Evolutionary conservation across 345 rosid species (phyloP), one percentile per base, ranked within the genome.

Genomic region (Arabidopsis suecica): DNA sequence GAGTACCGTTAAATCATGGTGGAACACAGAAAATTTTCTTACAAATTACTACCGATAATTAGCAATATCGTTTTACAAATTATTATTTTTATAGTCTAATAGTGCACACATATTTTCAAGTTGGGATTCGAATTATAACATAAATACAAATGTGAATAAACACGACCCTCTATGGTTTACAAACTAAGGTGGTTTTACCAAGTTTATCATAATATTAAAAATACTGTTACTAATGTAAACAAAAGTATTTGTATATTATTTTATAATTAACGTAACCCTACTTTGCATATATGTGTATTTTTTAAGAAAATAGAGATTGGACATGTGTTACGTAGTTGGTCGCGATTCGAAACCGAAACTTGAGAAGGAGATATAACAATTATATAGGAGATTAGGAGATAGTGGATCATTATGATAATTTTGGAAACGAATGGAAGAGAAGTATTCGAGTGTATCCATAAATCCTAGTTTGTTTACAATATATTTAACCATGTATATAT

Each of bases 391-490:
- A 20, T 20, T 48, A 18, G 18, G 57, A 65, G 18, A 65, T 18
- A 4, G 1, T 51, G 14, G 0, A 23, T 38, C 16, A 9, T 20
- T 56, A 36, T 36, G 37, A 38, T 38, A 38, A 22, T 25, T 32
- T 67, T 28, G 10, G 5, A 41, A 49, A 67, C 67, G 18, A 68
- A 61, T 12, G 69, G 53, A 42, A 16, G 41, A 76, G 2, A 76
- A 12, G 14, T 51, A 9, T n/a, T 69, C n/a, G 64, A 44, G 69
- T 69, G 25, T 69, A 76, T 69, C 65, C 65, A 75, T n/a, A 22
- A 59, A n/a, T 40, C 32, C 7, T 61, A 13, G 2, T 37, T 25
- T 38, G 40, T n/a, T n/a, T n/a, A 22, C 23, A 22, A 5, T 50
- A 28, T 11, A 23, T 8, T 6, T 36, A 55, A 44, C 5, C 12